Conservation (phyloP, 2,329 filamentous ascomycete genomes). For the Penicillium capsulatum region DNA sequence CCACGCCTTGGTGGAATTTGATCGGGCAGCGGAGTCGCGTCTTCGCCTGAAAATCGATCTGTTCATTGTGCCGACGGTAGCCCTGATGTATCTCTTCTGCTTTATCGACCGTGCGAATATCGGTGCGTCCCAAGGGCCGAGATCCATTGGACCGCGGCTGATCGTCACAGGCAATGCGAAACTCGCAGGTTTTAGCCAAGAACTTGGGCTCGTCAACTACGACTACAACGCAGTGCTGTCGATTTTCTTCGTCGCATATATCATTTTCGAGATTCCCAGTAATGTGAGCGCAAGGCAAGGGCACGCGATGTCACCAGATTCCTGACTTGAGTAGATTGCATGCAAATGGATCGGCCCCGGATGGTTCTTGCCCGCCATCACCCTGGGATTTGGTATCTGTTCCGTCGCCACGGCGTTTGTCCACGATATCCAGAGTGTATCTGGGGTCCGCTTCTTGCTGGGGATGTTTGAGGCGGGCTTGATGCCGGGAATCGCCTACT, state of each 20-base stretch:
- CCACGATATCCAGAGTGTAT: constrained; percentile 49
- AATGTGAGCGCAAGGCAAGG: constrained; percentile 39
- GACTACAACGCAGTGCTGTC: constrained; percentile 68
- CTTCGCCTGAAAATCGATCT: constrained; percentile 63
- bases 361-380: constrained; percentile 63
- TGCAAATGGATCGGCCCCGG: constrained; percentile 70
- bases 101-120: constrained; percentile 74
- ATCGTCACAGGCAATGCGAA: constrained; percentile 58
- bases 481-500: constrained; percentile 70
- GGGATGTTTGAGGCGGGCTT: constrained; percentile 70
- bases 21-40: constrained; percentile 54
- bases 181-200: constrained; percentile 60
- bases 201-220: constrained; percentile 56
- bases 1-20: constrained; percentile 51
- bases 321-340: constrained; percentile 38
- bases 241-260: constrained; percentile 69
- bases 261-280: constrained; percentile 66
- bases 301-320: no score
- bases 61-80: constrained; percentile 61
- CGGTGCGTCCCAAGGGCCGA: constrained; percentile 41
- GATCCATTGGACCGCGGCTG: not conserved
- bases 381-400: constrained; percentile 59
- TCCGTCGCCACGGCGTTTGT: constrained; percentile 66
- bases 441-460: constrained; percentile 63
- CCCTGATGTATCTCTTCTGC: constrained; percentile 66